Evolutionary conservation across 1,284 basidiomycete species (phyloP).

Genomic region (Sanghuangporus weigelae): DNA sequence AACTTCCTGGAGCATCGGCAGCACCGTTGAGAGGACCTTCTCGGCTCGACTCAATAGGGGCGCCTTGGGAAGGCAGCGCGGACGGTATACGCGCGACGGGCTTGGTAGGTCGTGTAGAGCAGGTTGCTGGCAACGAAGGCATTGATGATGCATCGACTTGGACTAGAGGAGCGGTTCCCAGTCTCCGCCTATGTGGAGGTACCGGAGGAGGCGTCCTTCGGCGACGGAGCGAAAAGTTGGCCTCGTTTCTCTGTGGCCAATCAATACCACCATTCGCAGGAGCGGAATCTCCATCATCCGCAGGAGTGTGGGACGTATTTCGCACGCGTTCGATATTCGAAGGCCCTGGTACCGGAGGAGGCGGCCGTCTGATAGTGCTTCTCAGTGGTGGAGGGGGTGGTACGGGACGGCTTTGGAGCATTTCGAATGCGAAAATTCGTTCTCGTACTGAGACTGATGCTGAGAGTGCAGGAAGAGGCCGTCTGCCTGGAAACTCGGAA

Average conservation of each 20-base stretch:
- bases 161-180: no score
- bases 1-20: no score
- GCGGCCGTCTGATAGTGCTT: not conserved
- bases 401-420: not conserved
- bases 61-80: no score
- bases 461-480: not conserved
- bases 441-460: slow-evolving; percentile 5
- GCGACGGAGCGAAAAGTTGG: not conserved
- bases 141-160: no score
- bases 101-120: no score
- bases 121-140: no score
- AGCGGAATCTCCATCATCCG: not conserved
- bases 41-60: no score
- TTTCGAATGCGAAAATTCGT: slow-evolving; percentile 1
- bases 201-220: not conserved
- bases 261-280: not conserved
- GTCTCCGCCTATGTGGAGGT: not conserved
- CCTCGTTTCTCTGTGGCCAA: not conserved
- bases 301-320: not conserved
- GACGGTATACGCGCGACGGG: no score
- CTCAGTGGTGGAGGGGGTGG: slow-evolving; percentile 11
- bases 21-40: no score
- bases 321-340: not conserved
- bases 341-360: slow-evolving; percentile 5
- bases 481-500: not conserved